Conservation (phyloP, 2,329 filamentous ascomycete genomes). For the Zelopaecilomyces penicillatus region DNA sequence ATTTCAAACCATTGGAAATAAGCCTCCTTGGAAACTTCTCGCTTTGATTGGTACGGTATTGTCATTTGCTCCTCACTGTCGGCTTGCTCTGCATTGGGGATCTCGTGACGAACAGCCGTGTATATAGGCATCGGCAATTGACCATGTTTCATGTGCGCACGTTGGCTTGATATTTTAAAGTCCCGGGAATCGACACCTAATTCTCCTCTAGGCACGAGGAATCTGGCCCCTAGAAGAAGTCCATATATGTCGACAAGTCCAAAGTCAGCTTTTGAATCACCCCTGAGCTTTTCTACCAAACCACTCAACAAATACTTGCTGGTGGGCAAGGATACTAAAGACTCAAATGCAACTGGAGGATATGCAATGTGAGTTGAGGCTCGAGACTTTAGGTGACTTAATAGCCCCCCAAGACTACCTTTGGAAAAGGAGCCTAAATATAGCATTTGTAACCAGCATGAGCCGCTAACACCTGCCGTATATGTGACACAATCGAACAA, state of each 20-base stretch:
- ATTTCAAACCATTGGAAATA: slow-evolving; percentile 99
- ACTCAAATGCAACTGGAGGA: slow-evolving; percentile 71
- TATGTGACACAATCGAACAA: slow-evolving; percentile 93
- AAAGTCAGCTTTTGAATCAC: slow-evolving; percentile 61
- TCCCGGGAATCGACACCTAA: slow-evolving; percentile 63
- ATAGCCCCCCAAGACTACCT: slow-evolving; percentile 58
- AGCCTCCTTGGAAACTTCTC: slow-evolving; percentile 53
- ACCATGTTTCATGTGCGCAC: slow-evolving; percentile 65
- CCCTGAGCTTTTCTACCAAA: slow-evolving; percentile 83
- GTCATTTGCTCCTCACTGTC: slow-evolving; percentile 31
- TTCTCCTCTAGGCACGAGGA: slow-evolving; percentile 78
- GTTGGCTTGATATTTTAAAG: slow-evolving; percentile 86
- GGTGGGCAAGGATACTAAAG: slow-evolving; percentile 81
- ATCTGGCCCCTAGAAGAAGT: slow-evolving; percentile 70
- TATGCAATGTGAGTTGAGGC: slow-evolving; percentile 87
- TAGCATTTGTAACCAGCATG: slow-evolving; percentile 87
- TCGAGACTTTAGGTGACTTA: slow-evolving; percentile 79
- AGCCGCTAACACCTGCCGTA: slow-evolving; percentile 89
- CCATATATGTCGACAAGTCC: slow-evolving; percentile 93
- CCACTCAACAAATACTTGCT: slow-evolving; percentile 87
- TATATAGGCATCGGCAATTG: slow-evolving; percentile 88
- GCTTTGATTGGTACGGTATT: slow-evolving; percentile 26
- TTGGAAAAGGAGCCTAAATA: slow-evolving; percentile 66
- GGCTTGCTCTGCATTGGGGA: slow-evolving; percentile 50
- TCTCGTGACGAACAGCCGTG: slow-evolving; percentile 90